Conservation (phyloP, 2,329 filamentous ascomycete species). For the Echinosphaeria canescens region DNA sequence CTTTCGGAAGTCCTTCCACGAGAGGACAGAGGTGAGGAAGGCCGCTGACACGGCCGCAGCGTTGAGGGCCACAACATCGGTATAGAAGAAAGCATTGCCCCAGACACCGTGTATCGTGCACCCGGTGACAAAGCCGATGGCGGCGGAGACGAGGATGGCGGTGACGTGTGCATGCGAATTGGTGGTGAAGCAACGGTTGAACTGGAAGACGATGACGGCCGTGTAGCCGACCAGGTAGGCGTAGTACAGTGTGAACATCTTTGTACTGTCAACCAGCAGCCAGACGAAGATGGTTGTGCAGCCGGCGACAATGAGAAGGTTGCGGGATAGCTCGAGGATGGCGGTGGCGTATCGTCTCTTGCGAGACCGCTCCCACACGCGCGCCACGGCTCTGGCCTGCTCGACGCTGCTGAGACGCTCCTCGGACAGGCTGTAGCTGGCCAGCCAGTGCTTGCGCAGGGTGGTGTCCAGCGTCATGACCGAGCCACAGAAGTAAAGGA, state of each 20-base stretch:
- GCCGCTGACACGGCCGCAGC: too few relatives aligned
- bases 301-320: slow-evolving; percentile 12
- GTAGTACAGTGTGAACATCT: slow-evolving; percentile 13
- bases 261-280: slow-evolving; percentile 10
- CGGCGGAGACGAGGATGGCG: slow-evolving; percentile 11
- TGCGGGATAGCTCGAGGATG: slow-evolving; percentile 9
- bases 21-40: too few relatives aligned
- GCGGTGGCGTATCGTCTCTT: slow-evolving; percentile 7
- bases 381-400: slow-evolving; percentile 7
- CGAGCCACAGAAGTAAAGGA: slow-evolving; percentile 16
- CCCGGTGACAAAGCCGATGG: slow-evolving; percentile 11
- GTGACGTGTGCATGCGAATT: slow-evolving; percentile 12
- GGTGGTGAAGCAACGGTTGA: slow-evolving; percentile 17
- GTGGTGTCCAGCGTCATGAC: slow-evolving; percentile 15
- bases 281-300: slow-evolving; percentile 11
- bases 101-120: slow-evolving; percentile 11
- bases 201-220: slow-evolving; percentile 15
- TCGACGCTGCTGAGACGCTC: slow-evolving; percentile 10
- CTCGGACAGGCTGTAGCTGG: slow-evolving; percentile 11
- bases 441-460: slow-evolving; percentile 14
- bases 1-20: too few relatives aligned
- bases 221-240: slow-evolving; percentile 14
- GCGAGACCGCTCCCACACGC: slow-evolving; percentile 6
- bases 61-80: too few relatives aligned
- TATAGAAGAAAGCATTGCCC: too few relatives aligned